Evolutionary conservation across 2,329 filamentous ascomycete genomes (phyloP), one percentile per base, ranked within the genome.

Genomic region (Pleoardoris graminearum): DNA sequence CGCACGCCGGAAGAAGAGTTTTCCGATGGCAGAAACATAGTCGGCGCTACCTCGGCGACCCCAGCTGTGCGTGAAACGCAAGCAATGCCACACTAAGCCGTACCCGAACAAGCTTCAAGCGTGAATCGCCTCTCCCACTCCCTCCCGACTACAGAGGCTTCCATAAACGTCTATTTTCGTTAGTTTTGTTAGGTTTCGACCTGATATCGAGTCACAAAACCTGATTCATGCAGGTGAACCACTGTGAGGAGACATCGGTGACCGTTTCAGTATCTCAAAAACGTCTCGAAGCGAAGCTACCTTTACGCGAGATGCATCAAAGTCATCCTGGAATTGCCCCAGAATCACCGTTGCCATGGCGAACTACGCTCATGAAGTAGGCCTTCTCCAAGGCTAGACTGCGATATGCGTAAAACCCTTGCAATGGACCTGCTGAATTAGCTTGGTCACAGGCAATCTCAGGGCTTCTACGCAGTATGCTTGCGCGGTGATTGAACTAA

Each of bases 1-100:
- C 29, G 45, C 42, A 59, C 39, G 54, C 58, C 66, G 67, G 68
- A 61, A 58, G 16, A 37, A 41, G 43, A 29, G 35, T 39, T 29
- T 50, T 22, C 66, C 68, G 67, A 51, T 41, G 29, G 42, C 53
- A 53, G 41, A 54, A 55, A 55, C 37, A 61, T 59, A 51, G 47
- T 57, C 62, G 59, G 54, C 57, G 59, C 41, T 53, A 47, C 55
- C 52, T 59, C 49, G 50, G 60, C 37, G 14, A 32, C 22, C 45
- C 37, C 48, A 38, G 33, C 35, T 39, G 38, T 43, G 35, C 44
- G 23, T 71, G 70, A 72, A 71, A 72, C 70, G 30, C n/a, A n/a
- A n/a, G n/a, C n/a, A n/a, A n/a, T n/a, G n/a, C n/a, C n/a, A 60
- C 69, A 63, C 62, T 51, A 69, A 62, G 61, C 50, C 42, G n/a